Evolutionary conservation across 2,329 filamentous ascomycete species (phyloP), one percentile per base, ranked within the genome.

Genomic region (Lecanicillium sp.): DNA sequence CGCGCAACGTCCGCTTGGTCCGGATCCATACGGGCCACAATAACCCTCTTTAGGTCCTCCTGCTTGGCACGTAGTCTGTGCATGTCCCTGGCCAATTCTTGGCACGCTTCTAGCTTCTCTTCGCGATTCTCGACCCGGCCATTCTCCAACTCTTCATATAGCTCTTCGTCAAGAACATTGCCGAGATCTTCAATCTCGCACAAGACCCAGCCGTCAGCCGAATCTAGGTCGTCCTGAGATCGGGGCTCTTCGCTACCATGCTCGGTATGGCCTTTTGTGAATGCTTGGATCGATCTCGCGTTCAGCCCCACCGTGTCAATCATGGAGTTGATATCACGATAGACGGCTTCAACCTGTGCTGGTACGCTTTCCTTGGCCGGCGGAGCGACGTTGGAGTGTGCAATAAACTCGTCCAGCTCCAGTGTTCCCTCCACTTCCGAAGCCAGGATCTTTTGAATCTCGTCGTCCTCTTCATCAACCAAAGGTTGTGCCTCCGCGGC

Each of bases 281-380:
- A 83, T 9, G 67, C 67, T 34, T 70, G 68, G 28, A 90, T 75
- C 5, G 85, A 78, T 13, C 75, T 68, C 9, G 69, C 78, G 55
- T 96, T 96, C 35, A 95, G 73, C 9, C 90, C 90, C 29, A 96
- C 66, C 0, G 85, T 90, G 51, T 95, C 87, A 31, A 98, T 80
- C 92, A 96, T 98, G 11, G 85, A 85, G 58, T 92, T 90, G 55
- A 90, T 85, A 51, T 90, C 85, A 32, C 83, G 75, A 56, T 85
- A 92, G 2, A 83, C 67, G 14, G 76, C 72, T 51, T 83, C 78
- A 16, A 79, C 76, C 48, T 81, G 78, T 8, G 72, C 68, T 4
- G 77, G 72, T 22, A 82, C 67, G 33, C 69, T 78, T 39, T 79
- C 72, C 37, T 68, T 65, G 12, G 70, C 70, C 12, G 69, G 65